Percentiles rank a stretch among this genome's conserved stretches.
Conservation (phyloP, 768 basidiomycete genomes). For the Gloeopeniophorella convolvens region DNA sequence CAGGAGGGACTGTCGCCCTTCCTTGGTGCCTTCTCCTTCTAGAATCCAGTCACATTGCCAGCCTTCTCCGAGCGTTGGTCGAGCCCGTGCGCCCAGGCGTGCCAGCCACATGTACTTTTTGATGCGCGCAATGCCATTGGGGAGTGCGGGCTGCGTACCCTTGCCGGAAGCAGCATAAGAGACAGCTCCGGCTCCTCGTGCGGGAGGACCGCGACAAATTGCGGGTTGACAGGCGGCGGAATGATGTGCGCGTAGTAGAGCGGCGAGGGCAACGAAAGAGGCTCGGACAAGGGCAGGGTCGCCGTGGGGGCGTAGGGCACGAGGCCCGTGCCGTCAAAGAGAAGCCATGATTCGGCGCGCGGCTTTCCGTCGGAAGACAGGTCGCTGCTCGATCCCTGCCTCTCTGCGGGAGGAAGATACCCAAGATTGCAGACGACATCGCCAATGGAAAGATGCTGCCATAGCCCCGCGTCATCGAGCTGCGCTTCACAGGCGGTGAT, state of each 20-base stretch:
- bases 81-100: constrained; percentile 30
- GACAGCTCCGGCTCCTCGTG: constrained; percentile 33
- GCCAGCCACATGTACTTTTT: constrained; percentile 65
- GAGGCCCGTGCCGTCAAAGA: constrained; percentile 63
- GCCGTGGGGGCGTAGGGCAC: constrained; percentile 53
- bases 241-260: constrained; percentile 72
- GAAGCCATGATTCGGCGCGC: constrained; percentile 50
- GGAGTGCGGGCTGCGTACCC: constrained; percentile 55
- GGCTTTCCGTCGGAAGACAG: constrained; percentile 17
- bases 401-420: constrained; percentile 47
- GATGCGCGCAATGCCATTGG: constrained; percentile 51
- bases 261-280: constrained; percentile 64
- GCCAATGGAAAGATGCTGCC: constrained; percentile 69
- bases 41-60: constrained; percentile 76
- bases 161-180: constrained; percentile 39
- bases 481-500: constrained; percentile 61
- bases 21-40: constrained; percentile 71
- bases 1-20: constrained; percentile 52
- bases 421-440: constrained; percentile 80
- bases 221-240: constrained; percentile 29
- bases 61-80: constrained; percentile 48
- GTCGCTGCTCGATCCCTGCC: constrained; percentile 12
- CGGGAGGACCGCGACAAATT: constrained; percentile 28
- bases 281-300: constrained; percentile 46
- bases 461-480: constrained; percentile 58